Evolutionary conservation across 192 early-diverging fungal genomes (phyloP), one percentile per base, ranked within the genome.

Genomic region (Entophlyctis helioformis): DNA sequence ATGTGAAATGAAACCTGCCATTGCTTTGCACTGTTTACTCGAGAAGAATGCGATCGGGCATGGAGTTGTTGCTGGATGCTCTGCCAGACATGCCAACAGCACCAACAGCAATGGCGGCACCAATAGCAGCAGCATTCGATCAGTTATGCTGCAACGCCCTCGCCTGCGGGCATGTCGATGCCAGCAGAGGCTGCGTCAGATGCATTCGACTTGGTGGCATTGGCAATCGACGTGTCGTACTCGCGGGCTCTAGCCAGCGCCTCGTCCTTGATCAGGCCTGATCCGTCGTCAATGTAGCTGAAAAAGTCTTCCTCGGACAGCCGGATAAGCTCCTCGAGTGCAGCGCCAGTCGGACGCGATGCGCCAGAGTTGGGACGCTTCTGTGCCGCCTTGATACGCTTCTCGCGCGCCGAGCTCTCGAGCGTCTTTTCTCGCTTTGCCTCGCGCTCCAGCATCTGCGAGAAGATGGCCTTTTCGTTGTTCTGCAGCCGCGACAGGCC

Each of bases 401-500:
- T 77, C 49, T 78, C 76, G 22, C 73, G 38, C 5, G 67, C 69
- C 13, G 66, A 36, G 12, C 57, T 41, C 54, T 78, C 76, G 21
- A 78, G 56, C 6, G 73, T 76, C 45, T 78, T 78, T 56, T 78
- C 76, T 16, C 76, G 50, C 50, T 78, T 78, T 25, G 61, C 61
- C 50, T 78, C 76, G 26, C 76, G 47, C 50, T 78, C 76, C 23
- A 78, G 57, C 76, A 78, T 78, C 70, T 77, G 28, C 13, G 64
- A 67, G 24, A 78, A 71, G 20, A 67, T 68, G 7, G 57, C 38
- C 51, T 78, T 78, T 42, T 78, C 76, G 48, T 70, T 69, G 12
- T 59, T 57, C 45, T 78, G 76, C 9, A 68, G 32, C 19, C 62
- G 59, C 3, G 62, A 15, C 12, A 78, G 48, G 7, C 63, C 64